A percentile compares a stretch with the other conserved stretches of the same genome.
phyloP scores from a whole-genome alignment of 1,139 yeast species.

The Sugiyamaella castrensis region DNA sequence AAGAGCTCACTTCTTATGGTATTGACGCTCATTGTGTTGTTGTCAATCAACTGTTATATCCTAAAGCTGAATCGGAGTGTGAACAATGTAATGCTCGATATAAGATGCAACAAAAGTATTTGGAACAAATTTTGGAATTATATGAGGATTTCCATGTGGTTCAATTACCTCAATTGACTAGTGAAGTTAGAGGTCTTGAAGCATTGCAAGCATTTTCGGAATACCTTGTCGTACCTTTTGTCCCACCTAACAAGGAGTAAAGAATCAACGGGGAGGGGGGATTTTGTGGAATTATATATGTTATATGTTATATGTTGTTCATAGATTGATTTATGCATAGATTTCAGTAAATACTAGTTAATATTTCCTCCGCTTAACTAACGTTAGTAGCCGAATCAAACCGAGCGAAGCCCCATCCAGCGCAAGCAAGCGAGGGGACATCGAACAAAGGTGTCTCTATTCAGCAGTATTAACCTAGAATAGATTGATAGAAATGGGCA shows the following conservation, averaged over 20 bases:
- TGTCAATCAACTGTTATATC: slow-evolving; percentile 87
- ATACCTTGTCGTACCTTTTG: slow-evolving; percentile 36
- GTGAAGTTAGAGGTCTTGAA: slow-evolving; percentile 88
- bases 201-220: slow-evolving; percentile 62
- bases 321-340: too few species aligned
- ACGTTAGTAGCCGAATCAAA: too few species aligned
- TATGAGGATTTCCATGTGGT: slow-evolving; percentile 94
- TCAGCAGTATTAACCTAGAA: too few species aligned
- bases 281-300: too few species aligned
- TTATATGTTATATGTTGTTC: too few species aligned
- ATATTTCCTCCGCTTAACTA: too few species aligned
- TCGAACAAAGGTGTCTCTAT: too few species aligned
- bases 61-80: slow-evolving; percentile 62
- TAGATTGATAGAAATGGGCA: too few species aligned
- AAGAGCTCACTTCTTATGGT: slow-evolving; percentile 87
- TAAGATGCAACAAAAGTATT: slow-evolving; percentile 93
- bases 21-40: slow-evolving; percentile 96
- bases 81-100: slow-evolving; percentile 89
- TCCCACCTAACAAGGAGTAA: not conserved
- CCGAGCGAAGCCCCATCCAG: too few species aligned
- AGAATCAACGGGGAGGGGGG: too few species aligned
- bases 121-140: slow-evolving; percentile 90
- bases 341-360: too few species aligned
- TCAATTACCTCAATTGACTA: slow-evolving; percentile 89
- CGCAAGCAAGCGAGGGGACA: too few species aligned